Evolutionary conservation across 768 basidiomycete species (phyloP).

Genomic region (Russula griseocarnosa): DNA sequence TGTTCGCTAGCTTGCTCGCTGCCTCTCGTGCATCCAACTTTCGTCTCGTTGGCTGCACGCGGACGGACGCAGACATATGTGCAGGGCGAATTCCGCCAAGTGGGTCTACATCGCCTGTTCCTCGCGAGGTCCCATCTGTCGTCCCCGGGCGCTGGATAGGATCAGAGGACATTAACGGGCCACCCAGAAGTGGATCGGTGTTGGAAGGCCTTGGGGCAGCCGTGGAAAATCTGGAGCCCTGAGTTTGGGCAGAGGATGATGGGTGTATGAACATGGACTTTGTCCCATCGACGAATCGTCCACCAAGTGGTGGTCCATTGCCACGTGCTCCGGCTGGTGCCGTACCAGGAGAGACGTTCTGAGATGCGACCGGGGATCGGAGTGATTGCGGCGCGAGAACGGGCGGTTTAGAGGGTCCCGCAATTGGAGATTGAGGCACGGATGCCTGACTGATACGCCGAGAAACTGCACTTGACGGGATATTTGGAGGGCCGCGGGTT

Average conservation of each 20-base stretch:
- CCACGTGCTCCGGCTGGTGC: conserved; percentile 32
- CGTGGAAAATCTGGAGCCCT: neutral
- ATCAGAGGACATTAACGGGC: conserved; percentile 21
- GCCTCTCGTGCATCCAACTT: conserved; percentile 81
- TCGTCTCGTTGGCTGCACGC: conserved; percentile 64
- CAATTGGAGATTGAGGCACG: conserved; percentile 46
- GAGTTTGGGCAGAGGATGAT: neutral
- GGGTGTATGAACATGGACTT: conserved; percentile 73
- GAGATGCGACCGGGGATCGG: conserved; percentile 35
- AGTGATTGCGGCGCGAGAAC: conserved; percentile 1
- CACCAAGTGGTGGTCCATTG: conserved; percentile 54
- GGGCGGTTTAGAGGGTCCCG: conserved; percentile 47
- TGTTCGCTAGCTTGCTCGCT: conserved; percentile 86
- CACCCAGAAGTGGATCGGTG: conserved; percentile 26
- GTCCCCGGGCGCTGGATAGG: conserved; percentile 24
- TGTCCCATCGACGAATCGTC: conserved; percentile 68
- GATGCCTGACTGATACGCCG: conserved; percentile 33
- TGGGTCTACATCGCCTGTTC: conserved; percentile 49
- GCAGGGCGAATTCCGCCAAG: conserved; percentile 58
- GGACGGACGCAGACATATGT: conserved; percentile 69
- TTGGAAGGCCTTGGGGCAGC: conserved; percentile 1
- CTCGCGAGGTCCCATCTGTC: conserved; percentile 18
- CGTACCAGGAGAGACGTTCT: conserved; percentile 33
- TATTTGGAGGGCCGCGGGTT: conserved; percentile 26
- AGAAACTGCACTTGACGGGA: conserved; percentile 12